A percentile compares a stretch with the other conserved stretches of the same genome.
Evolutionary conservation across 257 asterid species (phyloP).

Genomic region (Nicotiana undulata): DNA sequence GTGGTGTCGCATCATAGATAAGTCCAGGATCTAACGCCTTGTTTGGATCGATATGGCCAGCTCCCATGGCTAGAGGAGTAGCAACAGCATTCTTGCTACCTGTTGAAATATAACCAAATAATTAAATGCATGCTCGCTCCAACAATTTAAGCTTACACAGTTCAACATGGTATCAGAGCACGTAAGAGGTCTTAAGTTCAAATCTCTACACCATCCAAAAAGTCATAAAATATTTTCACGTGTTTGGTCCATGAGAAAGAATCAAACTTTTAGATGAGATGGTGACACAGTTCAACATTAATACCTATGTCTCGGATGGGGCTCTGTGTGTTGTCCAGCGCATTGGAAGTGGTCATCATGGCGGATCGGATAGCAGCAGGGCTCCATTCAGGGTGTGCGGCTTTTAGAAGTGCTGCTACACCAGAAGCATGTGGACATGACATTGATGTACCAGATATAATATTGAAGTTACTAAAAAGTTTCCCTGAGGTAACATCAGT

Average conservation of each 20-base stretch:
- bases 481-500: conserved; percentile 18
- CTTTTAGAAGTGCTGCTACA: conserved; percentile 52
- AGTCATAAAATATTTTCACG: neutral
- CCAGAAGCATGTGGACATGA: conserved; percentile 72
- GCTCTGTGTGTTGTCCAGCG: conserved; percentile 28
- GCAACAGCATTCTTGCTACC: conserved; percentile 19
- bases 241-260: neutral
- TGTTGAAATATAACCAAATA: neutral
- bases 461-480: conserved; percentile 41
- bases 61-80: conserved; percentile 57
- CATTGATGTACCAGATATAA: conserved; percentile 77
- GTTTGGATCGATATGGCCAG: conserved; percentile 67
- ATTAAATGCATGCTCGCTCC: neutral
- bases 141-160: neutral
- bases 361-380: conserved; percentile 69
- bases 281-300: neutral
- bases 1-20: conserved; percentile 34
- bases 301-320: conserved; percentile 47
- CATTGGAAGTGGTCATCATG: conserved; percentile 58
- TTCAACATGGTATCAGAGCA: neutral
- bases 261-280: neutral
- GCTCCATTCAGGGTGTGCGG: conserved; percentile 56
- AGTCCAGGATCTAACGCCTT: conserved; percentile 65
- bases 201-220: neutral
- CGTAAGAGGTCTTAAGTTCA: neutral